Evolutionary conservation across 805 yeast genomes (phyloP).

Genomic region (Candida ovalis): DNA sequence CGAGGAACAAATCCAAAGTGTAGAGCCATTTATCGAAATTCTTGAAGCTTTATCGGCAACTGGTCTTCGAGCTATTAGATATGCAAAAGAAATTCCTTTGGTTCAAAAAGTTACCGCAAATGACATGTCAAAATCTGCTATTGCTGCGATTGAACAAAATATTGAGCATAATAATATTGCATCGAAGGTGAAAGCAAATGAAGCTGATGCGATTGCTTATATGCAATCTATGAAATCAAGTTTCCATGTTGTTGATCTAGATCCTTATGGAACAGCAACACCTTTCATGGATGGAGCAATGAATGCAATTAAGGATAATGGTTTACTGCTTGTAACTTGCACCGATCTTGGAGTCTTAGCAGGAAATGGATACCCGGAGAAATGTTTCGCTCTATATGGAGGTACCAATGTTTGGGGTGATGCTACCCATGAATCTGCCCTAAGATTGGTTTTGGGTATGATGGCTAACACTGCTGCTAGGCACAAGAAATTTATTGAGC

Average conservation of each 20-base stretch:
- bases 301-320: slow-evolving; percentile 79
- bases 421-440: slow-evolving; percentile 89
- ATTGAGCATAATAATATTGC: slow-evolving; percentile 61
- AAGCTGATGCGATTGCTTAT: slow-evolving; percentile 86
- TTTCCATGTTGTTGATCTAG: slow-evolving; percentile 88
- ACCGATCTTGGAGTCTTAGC: slow-evolving; percentile 96
- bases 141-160: slow-evolving; percentile 69
- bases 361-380: slow-evolving; percentile 94
- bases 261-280: slow-evolving; percentile 96
- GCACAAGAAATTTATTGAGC: slow-evolving; percentile 83
- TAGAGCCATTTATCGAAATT: slow-evolving; percentile 54
- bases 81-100: slow-evolving; percentile 84
- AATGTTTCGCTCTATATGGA: slow-evolving; percentile 92
- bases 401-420: slow-evolving; percentile 86
- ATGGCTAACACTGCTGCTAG: slow-evolving; percentile 84
- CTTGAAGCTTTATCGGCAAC: slow-evolving; percentile 93
- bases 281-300: slow-evolving; percentile 94
- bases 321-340: slow-evolving; percentile 85
- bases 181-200: slow-evolving; percentile 57
- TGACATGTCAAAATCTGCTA: slow-evolving; percentile 85
- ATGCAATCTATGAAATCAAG: slow-evolving; percentile 55
- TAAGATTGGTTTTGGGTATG: slow-evolving; percentile 75
- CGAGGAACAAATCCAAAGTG: not conserved
- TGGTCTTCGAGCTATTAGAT: slow-evolving; percentile 89
- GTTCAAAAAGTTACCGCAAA: slow-evolving; percentile 79